A percentile compares a stretch with the other conserved stretches of the same genome.
Evolutionary conservation across 352 stramenopile genomes (phyloP).

Genomic region (Phytopythium helicoides): DNA sequence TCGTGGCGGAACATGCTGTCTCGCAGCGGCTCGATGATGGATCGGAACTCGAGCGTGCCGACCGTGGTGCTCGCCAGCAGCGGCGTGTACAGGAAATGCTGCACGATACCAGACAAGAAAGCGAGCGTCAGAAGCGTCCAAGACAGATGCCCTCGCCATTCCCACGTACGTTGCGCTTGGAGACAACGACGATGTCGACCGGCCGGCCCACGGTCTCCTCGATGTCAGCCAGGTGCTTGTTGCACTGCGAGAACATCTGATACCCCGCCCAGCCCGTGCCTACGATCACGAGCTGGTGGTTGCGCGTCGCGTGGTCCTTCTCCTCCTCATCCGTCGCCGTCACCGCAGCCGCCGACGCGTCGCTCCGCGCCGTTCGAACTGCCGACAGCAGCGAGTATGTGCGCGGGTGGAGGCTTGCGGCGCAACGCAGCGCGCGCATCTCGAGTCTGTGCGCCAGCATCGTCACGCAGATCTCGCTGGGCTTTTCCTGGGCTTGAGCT

Average conservation of each 20-base stretch:
- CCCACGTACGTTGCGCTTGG: slow-evolving; percentile 68
- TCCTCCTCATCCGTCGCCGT: neutral
- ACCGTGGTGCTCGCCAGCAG: slow-evolving; percentile 94
- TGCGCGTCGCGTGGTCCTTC: neutral
- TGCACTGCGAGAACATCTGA: slow-evolving; percentile 71
- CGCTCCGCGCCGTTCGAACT: neutral
- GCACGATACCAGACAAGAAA: slow-evolving; percentile 1
- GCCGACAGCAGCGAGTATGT: neutral
- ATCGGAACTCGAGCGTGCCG: slow-evolving; percentile 96
- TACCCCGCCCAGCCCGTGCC: slow-evolving; percentile 82
- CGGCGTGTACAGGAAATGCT: slow-evolving; percentile 98
- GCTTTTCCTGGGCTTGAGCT: neutral
- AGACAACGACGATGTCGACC: slow-evolving; percentile 77
- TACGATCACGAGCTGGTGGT: slow-evolving; percentile 76
- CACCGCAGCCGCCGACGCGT: neutral
- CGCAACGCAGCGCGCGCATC: neutral
- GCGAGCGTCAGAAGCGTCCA: too few relatives aligned
- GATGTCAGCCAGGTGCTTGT: slow-evolving; percentile 71
- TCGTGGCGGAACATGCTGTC: slow-evolving; percentile 74
- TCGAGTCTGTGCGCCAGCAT: neutral
- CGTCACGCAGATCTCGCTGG: neutral
- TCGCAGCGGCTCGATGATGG: slow-evolving; percentile 95
- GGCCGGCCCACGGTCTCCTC: slow-evolving; percentile 46
- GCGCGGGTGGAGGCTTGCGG: neutral
- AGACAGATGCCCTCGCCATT: neutral